Conservation (phyloP, 2,329 filamentous ascomycete genomes). For the Pseudogymnoascus sp. region DNA sequence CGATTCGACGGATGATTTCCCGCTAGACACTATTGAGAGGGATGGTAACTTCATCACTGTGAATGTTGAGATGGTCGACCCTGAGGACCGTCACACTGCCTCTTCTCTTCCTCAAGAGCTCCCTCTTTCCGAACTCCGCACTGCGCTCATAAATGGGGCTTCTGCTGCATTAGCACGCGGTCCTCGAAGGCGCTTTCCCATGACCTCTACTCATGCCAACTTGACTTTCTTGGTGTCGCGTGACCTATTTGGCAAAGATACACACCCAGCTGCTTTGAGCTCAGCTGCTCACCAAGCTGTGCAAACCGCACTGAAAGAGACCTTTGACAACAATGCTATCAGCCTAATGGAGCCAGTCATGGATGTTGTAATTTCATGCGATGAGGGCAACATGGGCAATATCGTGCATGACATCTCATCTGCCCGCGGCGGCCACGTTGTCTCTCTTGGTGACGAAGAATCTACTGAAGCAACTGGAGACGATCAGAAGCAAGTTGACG, state of each 20-base stretch:
- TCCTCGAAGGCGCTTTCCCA: constrained; percentile 70
- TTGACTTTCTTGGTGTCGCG: constrained; percentile 60
- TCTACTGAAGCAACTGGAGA: constrained; percentile 18
- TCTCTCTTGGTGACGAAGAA: constrained; percentile 53
- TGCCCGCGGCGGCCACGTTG: constrained; percentile 64
- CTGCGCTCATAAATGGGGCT: constrained; percentile 67
- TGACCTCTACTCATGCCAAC: constrained; percentile 68
- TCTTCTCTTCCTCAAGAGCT: constrained; percentile 50
- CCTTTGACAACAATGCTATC: constrained; percentile 48
- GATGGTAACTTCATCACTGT: constrained; percentile 69
- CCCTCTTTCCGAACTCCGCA: constrained; percentile 42
- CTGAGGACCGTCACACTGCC: constrained; percentile 33
- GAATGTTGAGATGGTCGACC: constrained; percentile 37
- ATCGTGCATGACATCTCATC: constrained; percentile 79
- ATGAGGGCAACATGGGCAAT: constrained; percentile 71
- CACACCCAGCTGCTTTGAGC: constrained; percentile 60
- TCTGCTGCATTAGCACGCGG: constrained; percentile 80
- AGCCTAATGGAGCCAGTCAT: constrained; percentile 89
- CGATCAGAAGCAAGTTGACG: constrained; percentile 49
- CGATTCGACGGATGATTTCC: constrained; percentile 34
- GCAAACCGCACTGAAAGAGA: constrained; percentile 59
- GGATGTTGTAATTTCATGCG: constrained; percentile 78
- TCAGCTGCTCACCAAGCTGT: constrained; percentile 64
- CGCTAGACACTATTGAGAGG: constrained; percentile 43
- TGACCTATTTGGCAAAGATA: constrained; percentile 62